phyloP scores from a whole-genome alignment of 192 early-diverging fungal genomes.

The Allomyces javanicus region DNA sequence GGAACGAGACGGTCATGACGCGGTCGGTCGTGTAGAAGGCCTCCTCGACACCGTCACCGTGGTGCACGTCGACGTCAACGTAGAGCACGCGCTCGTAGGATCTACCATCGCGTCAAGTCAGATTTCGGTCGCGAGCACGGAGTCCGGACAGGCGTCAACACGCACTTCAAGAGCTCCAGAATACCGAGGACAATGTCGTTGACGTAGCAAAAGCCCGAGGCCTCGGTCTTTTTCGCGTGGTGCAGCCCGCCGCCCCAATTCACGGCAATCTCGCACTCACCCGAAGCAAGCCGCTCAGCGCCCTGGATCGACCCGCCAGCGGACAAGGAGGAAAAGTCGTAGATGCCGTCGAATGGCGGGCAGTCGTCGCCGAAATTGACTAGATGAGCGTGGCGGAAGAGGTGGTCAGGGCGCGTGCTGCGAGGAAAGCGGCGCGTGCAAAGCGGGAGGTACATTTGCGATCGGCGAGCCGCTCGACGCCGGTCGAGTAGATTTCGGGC shows the following conservation, averaged over 20 bases:
- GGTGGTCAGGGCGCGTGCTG: no score
- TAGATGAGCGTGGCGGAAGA: conserved; percentile 4
- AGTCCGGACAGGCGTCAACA: neutral
- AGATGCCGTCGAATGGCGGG: conserved; percentile 88
- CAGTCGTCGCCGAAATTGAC: conserved; percentile 83
- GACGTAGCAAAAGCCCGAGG: conserved; percentile 93
- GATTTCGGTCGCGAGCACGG: neutral
- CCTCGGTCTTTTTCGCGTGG: conserved; percentile 92
- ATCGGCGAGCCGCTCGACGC: conserved; percentile 3
- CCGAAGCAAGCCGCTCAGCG: conserved; percentile 61
- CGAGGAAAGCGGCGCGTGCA: no score
- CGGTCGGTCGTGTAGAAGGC: conserved; percentile 98
- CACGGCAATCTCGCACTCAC: conserved; percentile 70
- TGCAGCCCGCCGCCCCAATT: conserved; percentile 95
- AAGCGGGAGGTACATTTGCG: no score
- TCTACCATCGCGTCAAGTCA: conserved; percentile 13
- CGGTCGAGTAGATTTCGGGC: conserved; percentile 45
- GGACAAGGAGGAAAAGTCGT: conserved; percentile 78
- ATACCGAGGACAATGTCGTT: conserved; percentile 96
- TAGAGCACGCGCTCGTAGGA: conserved; percentile 83
- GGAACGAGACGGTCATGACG: conserved; percentile 97
- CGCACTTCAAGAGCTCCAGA: conserved; percentile 50
- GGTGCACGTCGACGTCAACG: conserved; percentile 96
- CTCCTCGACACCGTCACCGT: conserved; percentile 97
- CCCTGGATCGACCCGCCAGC: conserved; percentile 84